These are phyloP conservation scores for Triticum timopheevii DNA, from an alignment of 176 grass and related monocot species.

Conservation along the genomic window DNA sequence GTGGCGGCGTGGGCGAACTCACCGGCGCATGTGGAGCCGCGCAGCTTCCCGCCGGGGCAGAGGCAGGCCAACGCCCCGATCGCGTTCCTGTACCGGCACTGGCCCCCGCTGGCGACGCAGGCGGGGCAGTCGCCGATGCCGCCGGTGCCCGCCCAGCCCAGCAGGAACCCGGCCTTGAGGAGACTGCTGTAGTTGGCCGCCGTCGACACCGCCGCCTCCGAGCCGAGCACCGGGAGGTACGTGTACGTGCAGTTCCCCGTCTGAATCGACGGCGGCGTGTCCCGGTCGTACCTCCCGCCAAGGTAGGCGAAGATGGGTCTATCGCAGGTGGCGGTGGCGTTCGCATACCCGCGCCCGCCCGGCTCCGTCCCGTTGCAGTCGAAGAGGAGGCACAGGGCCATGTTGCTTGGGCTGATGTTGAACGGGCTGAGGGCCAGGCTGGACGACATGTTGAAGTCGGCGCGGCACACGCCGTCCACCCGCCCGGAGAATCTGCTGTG, in stretches of 20 bases:
- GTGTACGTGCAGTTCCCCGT: not conserved
- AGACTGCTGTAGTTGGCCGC: slow-evolving; percentile 27
- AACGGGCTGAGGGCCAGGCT: slow-evolving; percentile 42
- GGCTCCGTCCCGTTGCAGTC: slow-evolving; percentile 11
- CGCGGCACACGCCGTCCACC: slow-evolving; percentile 30
- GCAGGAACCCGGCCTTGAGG: slow-evolving; percentile 42
- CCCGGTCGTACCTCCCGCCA: not conserved
- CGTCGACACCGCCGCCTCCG: not conserved
- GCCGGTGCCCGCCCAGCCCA: slow-evolving; percentile 29
- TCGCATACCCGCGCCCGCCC: not conserved
- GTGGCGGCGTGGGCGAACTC: slow-evolving; percentile 9
- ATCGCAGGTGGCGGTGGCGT: fast-evolving
- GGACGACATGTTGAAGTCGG: slow-evolving; percentile 37
- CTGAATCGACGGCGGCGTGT: not conserved
- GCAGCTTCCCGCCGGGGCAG: not conserved
- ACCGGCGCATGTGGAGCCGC: slow-evolving; percentile 15
- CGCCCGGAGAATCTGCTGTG: not conserved
- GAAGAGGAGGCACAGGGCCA: slow-evolving; percentile 46
- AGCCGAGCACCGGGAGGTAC: slow-evolving; percentile 35
- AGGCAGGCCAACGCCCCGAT: slow-evolving; percentile 36
- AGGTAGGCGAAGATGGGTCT: not conserved
- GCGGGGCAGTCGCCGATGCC: not conserved
- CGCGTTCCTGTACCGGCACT: slow-evolving; percentile 34
- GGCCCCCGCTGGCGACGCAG: slow-evolving; percentile 31
- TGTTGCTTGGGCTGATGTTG: slow-evolving; percentile 13